Evolutionary conservation across 257 asterid genomes (phyloP).

Genomic region (Solanum sparsipilum): DNA sequence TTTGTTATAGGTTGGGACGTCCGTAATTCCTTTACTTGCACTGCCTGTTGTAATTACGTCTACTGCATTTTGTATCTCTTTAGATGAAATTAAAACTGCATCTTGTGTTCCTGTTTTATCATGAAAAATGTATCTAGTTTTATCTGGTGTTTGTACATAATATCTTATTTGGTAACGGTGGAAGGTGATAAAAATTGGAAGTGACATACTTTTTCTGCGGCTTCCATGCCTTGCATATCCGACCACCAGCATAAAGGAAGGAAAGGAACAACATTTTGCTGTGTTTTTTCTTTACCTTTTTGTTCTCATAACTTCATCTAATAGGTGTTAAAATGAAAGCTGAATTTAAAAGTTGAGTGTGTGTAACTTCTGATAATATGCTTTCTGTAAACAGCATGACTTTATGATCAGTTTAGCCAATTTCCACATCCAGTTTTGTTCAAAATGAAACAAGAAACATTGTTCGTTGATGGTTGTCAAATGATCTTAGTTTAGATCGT

Average conservation of each 20-base stretch:
- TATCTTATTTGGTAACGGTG: background rate
- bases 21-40: background rate
- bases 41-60: background rate
- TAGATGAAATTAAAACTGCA: background rate
- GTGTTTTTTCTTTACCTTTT: background rate
- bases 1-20: conserved; percentile 6
- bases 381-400: background rate
- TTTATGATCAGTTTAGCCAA: background rate
- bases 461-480: background rate
- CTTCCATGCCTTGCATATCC: background rate
- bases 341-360: background rate
- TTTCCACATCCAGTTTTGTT: background rate
- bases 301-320: background rate
- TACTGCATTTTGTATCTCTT: background rate
- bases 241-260: background rate
- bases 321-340: background rate
- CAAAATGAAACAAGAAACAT: background rate
- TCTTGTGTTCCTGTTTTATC: background rate
- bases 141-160: background rate
- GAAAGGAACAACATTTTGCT: background rate
- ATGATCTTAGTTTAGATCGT: background rate
- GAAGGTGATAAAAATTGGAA: background rate
- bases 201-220: background rate
- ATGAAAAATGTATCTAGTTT: background rate
- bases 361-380: background rate